Base-by-base conservation (phyloP, 805 yeast species). In the Wickerhamomyces bisporus region DNA sequence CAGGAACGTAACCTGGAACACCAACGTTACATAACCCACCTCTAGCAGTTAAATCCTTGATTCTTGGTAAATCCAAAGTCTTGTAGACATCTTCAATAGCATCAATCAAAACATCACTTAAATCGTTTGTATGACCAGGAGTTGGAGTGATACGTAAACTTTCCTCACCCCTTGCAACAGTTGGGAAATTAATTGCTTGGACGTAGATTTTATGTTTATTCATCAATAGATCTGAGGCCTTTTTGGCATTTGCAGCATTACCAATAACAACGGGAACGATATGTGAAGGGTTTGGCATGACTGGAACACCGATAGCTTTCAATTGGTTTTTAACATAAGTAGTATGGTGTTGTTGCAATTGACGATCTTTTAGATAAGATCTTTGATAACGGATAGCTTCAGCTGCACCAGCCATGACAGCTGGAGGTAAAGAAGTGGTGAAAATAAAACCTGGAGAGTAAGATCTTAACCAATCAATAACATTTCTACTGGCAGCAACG, bases 81-180 rank as follows among this genome's bases (percentile, higher is more conserved):
- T 68, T 70, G 69, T 91, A 93, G 18, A 89, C 86, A 33, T 76
- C 74, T 50, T 87, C 95, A 34, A 93, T 70, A 11, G 97, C 87
- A 10, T 66, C 75, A 38, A 93, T 71, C 50, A 93, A 73, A 48
- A 78, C 72, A 58, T 88, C 86, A 37, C 91, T 73, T 35, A 86
- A 70, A 40, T 81, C 85, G 41, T 78, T 71, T 15, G 79, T 75
- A 61, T 93, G 99, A 38, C 96, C 97, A 26, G 99, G 99, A 30
- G 98, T 89, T 39, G 99, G 98, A n/a, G 99, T 93, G 58, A 93
- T 79, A 66, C 99, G 81, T 55, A 93, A 77, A 61, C 98, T 81
- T 68, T 93, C 99, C 48, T 88, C 82, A 43, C 98, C 98, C 50
- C 84, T 79, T 15, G 96, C 82, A 43, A 93, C 98, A 18, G 98